Conservation (phyloP, 176 grass and related monocot species). For the Microstegium vimineum region DNA sequence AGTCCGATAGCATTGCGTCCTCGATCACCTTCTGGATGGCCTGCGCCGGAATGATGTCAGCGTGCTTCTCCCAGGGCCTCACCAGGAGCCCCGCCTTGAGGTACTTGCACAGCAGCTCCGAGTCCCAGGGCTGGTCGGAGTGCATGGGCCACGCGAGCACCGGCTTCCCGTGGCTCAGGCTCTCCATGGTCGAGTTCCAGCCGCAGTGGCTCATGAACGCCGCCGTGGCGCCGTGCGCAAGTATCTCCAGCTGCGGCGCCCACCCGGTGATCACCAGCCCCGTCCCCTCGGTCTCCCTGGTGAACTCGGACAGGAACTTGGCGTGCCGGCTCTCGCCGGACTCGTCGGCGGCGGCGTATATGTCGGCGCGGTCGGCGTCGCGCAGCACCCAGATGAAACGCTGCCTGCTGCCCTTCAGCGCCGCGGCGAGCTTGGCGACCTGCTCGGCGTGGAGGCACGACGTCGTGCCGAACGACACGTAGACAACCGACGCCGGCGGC, state of each 20-base stretch:
- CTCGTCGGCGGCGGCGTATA: constrained; percentile 17
- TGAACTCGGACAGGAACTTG: constrained; percentile 26
- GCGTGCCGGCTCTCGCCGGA: not conserved
- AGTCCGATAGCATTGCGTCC: constrained; percentile 23
- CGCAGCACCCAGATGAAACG: constrained; percentile 73
- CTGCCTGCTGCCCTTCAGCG: constrained; percentile 38
- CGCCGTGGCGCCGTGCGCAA: constrained; percentile 45
- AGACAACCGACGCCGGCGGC: constrained; percentile 41
- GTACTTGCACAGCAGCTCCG: constrained; percentile 20
- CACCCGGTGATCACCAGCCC: constrained; percentile 58
- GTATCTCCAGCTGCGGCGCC: constrained; percentile 78
- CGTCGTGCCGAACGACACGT: constrained; percentile 54
- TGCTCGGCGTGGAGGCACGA: constrained; percentile 33
- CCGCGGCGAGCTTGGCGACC: constrained; percentile 41
- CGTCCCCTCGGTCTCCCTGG: not conserved
- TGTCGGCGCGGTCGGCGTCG: constrained; percentile 47
- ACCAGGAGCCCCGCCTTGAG: constrained; percentile 20
- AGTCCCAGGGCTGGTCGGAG: constrained; percentile 43
- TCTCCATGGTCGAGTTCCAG: constrained; percentile 75
- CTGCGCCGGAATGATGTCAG: not conserved
- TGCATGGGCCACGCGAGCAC: constrained; percentile 48
- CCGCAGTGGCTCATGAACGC: constrained; percentile 83
- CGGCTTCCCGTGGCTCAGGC: constrained; percentile 57
- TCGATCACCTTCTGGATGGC: constrained; percentile 29
- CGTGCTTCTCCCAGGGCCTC: constrained; percentile 20